Evolutionary conservation across 2,329 filamentous ascomycete species (phyloP), one percentile per base, ranked within the genome.

Genomic region (Ophidiomyces ophidiicola): DNA sequence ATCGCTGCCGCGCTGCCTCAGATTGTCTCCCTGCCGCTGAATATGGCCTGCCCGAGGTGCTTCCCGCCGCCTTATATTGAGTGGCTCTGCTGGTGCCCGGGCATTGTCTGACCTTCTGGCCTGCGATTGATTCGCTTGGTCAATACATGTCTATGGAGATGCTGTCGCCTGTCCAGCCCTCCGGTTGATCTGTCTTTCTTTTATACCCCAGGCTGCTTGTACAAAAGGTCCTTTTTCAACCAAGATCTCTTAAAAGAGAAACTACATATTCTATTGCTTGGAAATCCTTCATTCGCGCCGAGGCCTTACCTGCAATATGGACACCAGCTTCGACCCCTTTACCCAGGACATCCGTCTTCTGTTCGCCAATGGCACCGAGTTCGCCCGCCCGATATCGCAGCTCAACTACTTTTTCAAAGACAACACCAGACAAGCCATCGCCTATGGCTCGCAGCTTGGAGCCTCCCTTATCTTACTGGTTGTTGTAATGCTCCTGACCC

Each of bases 371-470:
- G 67, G 67, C 17, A 58, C 54, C 1, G 48, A 57, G 1, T 53
- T 72, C 44, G 47, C 53, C 0, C 50, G 69, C 26, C 48, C 54
- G 30, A 55, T 77, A 42, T 32, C 46, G 6, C 53, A 58, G 2
- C 43, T 79, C 26, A 57, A 74, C 47, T 39, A 45, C 3, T 66
- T 64, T 35, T 56, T 67, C 39, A 55, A 62, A 42, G 70, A 71
- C 52, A 64, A 64, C 43, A 56, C 66, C 42, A 60, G 60, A 6
- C 53, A 68, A 24, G 66, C 59, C 53, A 75, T 82, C 64, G 79
- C 77, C 59, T 83, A 79, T 54, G 78, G 73, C 37, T 62, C 71
- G 12, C 82, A 88, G 55, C 67, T 86, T 36, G 83, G 83, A 20
- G 74, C 80, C 17, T 74, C 72, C 32, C 47, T 78, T 42, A 60